Evolutionary conservation across 495 filamentous ascomycete genomes (phyloP).

Genomic region (Neurospora sp.): DNA sequence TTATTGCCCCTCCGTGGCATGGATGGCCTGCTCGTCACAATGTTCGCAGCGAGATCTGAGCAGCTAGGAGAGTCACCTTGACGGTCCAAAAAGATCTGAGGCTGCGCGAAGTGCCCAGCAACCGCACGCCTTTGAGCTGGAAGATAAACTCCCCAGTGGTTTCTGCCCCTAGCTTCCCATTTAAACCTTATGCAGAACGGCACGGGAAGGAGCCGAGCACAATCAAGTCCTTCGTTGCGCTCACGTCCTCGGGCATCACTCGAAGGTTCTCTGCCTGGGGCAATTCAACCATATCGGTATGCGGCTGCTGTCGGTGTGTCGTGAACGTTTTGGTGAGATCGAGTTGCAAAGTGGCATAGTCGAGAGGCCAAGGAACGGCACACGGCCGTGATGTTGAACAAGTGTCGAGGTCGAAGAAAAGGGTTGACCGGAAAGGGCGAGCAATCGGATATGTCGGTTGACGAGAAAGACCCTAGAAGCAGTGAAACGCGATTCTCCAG

Average conservation of each 20-base stretch:
- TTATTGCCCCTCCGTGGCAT: not conserved
- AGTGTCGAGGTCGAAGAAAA: not conserved
- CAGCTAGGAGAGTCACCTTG: not conserved
- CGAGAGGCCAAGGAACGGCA: not conserved
- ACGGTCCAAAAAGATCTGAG: not conserved
- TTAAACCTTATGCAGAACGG: not conserved
- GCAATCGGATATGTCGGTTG: not conserved
- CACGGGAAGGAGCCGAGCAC: not conserved
- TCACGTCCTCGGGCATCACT: not conserved
- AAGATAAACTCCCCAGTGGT: not conserved
- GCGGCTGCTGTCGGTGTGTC: not conserved
- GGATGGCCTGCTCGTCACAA: not conserved
- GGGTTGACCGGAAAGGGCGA: too few species aligned
- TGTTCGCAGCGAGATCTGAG: not conserved
- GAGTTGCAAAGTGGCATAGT: not conserved
- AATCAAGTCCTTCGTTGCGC: not conserved
- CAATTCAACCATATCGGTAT: not conserved
- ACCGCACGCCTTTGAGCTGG: not conserved
- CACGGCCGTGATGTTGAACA: not conserved
- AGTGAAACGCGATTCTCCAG: not conserved
- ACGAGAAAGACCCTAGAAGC: not conserved
- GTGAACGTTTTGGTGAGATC: not conserved
- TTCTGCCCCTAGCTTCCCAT: not conserved
- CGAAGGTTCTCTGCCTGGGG: not conserved
- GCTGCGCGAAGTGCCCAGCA: not conserved